phyloP scores from a whole-genome alignment of 345 rosid species.

The Euphorbia lathyris region DNA sequence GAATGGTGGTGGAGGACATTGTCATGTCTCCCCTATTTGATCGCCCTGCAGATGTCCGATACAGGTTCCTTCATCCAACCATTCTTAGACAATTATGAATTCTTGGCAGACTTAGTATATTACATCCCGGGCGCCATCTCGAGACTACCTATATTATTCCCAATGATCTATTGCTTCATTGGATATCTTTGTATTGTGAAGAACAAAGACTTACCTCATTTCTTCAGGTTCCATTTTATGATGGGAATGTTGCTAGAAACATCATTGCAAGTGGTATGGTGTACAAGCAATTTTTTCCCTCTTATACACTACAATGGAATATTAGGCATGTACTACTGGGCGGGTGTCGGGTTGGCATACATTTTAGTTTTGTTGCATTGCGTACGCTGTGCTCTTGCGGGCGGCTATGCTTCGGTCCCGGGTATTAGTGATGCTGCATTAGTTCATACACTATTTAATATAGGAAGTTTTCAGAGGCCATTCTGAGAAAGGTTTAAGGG shows the following conservation, averaged over 20 bases:
- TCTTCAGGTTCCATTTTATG: constrained; percentile 81
- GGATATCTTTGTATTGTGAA: constrained; percentile 58
- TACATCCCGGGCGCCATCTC: constrained; percentile 69
- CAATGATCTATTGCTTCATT: constrained; percentile 57
- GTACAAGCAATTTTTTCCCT: constrained; percentile 65
- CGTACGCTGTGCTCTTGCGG: constrained; percentile 62
- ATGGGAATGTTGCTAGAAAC: constrained; percentile 85
- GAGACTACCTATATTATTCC: constrained; percentile 71
- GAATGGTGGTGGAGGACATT: constrained; percentile 88
- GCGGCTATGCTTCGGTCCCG: constrained; percentile 58
- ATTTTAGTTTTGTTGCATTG: constrained; percentile 59
- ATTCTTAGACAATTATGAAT: constrained; percentile 48
- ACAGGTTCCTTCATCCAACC: constrained; percentile 66
- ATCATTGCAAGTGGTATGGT: constrained; percentile 61
- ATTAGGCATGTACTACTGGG: constrained; percentile 72
- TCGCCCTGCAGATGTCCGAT: constrained; percentile 75
- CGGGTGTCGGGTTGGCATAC: constrained; percentile 51
- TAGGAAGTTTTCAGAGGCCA: constrained; percentile 39
- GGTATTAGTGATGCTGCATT: constrained; percentile 65
- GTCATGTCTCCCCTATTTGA: constrained; percentile 65
- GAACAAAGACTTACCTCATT: constrained; percentile 72
- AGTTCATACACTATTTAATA: constrained; percentile 59
- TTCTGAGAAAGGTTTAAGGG: constrained; percentile 7
- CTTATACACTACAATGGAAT: constrained; percentile 64
- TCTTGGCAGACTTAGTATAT: constrained; percentile 48